phyloP scores from a whole-genome alignment of 768 basidiomycete genomes.

The Tulasnella sp. region DNA sequence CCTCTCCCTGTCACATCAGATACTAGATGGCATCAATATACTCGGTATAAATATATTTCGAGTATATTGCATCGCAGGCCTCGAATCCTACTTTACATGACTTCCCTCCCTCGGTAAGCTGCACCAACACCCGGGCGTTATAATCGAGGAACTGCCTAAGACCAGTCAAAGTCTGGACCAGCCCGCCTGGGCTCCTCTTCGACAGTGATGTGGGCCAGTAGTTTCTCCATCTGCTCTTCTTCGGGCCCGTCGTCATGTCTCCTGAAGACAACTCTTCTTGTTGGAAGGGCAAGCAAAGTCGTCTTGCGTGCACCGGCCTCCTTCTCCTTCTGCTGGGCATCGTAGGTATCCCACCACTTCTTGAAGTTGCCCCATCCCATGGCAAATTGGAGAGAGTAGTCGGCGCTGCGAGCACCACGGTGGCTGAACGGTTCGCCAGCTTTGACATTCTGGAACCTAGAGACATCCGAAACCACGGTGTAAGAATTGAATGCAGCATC shows the following conservation, averaged over 20 bases:
- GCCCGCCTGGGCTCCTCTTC: too few species aligned
- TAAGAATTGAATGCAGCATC: neutral
- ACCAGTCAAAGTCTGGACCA: too few species aligned
- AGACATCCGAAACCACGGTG: too few species aligned
- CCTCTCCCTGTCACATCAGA: neutral
- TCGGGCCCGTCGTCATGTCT: neutral
- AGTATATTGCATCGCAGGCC: too few species aligned
- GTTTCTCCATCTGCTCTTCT: neutral
- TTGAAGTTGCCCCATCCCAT: constrained; percentile 25
- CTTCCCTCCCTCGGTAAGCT: neutral
- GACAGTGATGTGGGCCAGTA: neutral
- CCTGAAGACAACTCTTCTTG: constrained; percentile 20
- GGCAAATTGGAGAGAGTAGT: constrained; percentile 24
- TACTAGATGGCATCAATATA: too few species aligned
- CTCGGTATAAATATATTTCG: too few species aligned
- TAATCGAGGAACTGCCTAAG: too few species aligned
- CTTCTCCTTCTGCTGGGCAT: neutral
- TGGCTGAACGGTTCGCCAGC: constrained; percentile 20
- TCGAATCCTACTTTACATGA: too few species aligned
- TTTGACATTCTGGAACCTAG: constrained; percentile 22
- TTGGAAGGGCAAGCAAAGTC: neutral
- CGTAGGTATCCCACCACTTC: neutral
- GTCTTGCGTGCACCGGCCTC: neutral
- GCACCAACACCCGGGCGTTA: too few species aligned
- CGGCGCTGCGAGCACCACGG: constrained; percentile 1